Base-by-base conservation (phyloP, 257 asterid species). In the Gardenia jasminoides region DNA sequence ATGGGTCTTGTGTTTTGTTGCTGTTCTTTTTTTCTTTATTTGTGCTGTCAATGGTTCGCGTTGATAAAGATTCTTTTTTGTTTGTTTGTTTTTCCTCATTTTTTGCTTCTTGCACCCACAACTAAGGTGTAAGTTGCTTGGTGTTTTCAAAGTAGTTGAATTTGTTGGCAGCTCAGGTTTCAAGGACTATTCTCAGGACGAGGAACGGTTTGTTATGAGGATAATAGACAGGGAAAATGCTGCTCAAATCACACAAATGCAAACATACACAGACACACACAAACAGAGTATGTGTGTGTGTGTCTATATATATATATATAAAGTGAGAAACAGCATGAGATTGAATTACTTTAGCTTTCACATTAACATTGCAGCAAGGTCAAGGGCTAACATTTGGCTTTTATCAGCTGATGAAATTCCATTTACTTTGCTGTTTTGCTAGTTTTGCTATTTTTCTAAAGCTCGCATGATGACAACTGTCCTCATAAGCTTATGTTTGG, bases 1-100 rank as follows among this genome's bases (percentile, higher is more conserved):
- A 47, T 78, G 71, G 77, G 39, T 28, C 44, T 70, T 71, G 28
- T 41, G n/a, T 10, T 44, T 64, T 36, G 26, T 75, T 58, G 58
- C 56, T 9, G 12, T 61, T 28, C 1, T 4, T 24, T 7, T 61
- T 36, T 62, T 6, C 67, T n/a, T 62, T 62, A n/a, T 61, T 61
- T 26, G 41, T 28, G 20, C 4, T 13, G 31, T 64, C 30, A 64
- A 52, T 24, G 33, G 9, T 72, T 50, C 17, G n/a, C 33, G 46
- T 56, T 4, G 39, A 74, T 56, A 36, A 36, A 74, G 69, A 39
- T 59, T 0, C 3, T 10, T 74, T n/a, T 56, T 58, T 36, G 4
- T 26, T 28, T 56, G 24, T 58, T 13, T 3, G n/a, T 24, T 2
- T 20, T 58, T 58, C 22, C 3, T 19, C 24, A 58, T 19, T 20